Evolutionary conservation across 2,329 filamentous ascomycete species (phyloP), one percentile per base, ranked within the genome.

Genomic region (Neonectria neomacrospora): DNA sequence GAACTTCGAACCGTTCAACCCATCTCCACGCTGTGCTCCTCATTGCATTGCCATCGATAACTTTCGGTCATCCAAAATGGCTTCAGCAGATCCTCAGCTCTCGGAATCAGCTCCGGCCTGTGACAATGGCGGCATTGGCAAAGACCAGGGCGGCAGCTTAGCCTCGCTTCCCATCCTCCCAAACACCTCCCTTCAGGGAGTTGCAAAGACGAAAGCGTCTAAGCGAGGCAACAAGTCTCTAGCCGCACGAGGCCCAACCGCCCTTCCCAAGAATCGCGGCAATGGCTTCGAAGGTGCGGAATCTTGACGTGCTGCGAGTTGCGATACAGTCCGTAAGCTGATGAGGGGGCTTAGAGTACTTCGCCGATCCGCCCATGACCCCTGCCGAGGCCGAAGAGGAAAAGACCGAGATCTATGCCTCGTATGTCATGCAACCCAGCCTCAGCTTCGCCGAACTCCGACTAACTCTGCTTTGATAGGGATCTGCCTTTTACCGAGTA

Each of bases 321-420:
- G n/a, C 37, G 34, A n/a, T 3, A 41, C 11, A 26, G 14, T 16
- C n/a, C 30, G 11, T 18, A 59, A 61, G 48, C 57, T 63, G 57
- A 72, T 63, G 34, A 37, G 16, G 18, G 42, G 18, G 7, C 30
- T 52, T 60, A 86, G 90, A 94, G 65, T 93, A 88, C 76, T 96
- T 88, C 74, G 89, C 91, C 12, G 95, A 98, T 76, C 85, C 90
- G 1, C 94, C 94, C 0, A 80, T 96, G 64, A 94, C 91, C 0
- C 88, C 90, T 0, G 83, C 83, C 0, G 89, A 97, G 73, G 84
- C 87, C 52, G 79, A 84, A 3, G 84, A 90, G 54, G 92, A 97
- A 73, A 80, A 73, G 42, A 73, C 84, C 20, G 82, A 85, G 12
- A 80, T 96, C 23, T 99, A 97, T 74, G 76, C 87, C 67, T 75